A percentile compares a stretch with the other conserved stretches of the same genome.
Evolutionary conservation across 2,329 filamentous ascomycete species (phyloP).

Genomic region (Polytolypa hystricis): DNA sequence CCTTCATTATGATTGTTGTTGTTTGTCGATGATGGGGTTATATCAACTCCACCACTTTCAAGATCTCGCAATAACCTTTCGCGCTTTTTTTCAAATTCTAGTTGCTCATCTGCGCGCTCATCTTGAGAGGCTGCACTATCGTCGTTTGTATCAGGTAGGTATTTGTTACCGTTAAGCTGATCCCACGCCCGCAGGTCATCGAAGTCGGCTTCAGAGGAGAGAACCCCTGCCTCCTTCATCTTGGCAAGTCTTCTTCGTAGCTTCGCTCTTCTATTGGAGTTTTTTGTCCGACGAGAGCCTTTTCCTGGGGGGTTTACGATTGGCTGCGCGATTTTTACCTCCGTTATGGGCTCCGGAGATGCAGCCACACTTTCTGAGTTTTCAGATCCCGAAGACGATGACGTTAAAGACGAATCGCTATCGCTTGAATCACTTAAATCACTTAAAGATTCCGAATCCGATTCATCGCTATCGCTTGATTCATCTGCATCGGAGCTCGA

Average conservation of each 20-base stretch:
- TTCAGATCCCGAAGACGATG: constrained; percentile 17
- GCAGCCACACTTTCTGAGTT: constrained; percentile 12
- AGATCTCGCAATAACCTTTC: constrained; percentile 43
- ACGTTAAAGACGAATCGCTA: constrained; percentile 9
- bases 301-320: constrained; percentile 32
- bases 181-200: constrained; percentile 36
- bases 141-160: constrained; percentile 2
- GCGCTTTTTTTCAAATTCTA: constrained; percentile 41
- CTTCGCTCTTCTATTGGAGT: constrained; percentile 45
- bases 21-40: constrained; percentile 25
- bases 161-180: constrained; percentile 14
- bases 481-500: constrained; percentile 11
- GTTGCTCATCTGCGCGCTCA: constrained; percentile 20
- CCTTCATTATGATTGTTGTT: constrained; percentile 13
- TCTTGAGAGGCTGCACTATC: not conserved
- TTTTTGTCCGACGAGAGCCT: constrained; percentile 42
- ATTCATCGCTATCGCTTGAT: constrained; percentile 13
- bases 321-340: constrained; percentile 6
- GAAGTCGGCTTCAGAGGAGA: constrained; percentile 42
- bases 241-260: constrained; percentile 38
- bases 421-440: constrained; percentile 10
- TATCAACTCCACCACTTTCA: constrained; percentile 42
- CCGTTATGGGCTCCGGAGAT: not conserved
- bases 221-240: constrained; percentile 43
- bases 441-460: constrained; percentile 14